A percentile compares a stretch with the other conserved stretches of the same genome.
Evolutionary conservation across 768 basidiomycete species (phyloP).

Genomic region (Psilocybe azurescens): DNA sequence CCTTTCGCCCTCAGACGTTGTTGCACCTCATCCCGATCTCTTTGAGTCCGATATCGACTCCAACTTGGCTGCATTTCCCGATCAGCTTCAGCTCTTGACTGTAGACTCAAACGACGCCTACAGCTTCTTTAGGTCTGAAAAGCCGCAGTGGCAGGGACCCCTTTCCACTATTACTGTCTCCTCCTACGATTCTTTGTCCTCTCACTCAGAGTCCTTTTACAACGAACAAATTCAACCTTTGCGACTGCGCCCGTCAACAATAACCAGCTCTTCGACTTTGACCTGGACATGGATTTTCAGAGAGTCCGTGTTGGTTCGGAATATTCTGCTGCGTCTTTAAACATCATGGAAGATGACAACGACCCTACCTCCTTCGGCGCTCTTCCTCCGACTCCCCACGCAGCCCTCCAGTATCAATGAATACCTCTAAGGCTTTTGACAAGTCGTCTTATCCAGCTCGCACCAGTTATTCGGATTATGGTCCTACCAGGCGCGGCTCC

Average conservation of each 20-base stretch:
- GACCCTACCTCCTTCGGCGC: conserved; percentile 66
- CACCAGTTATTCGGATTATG: conserved; percentile 73
- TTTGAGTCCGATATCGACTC: conserved; percentile 86
- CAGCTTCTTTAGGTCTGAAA: conserved; percentile 65
- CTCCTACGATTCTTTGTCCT: conserved; percentile 73
- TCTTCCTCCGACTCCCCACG: conserved; percentile 63
- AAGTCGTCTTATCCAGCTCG: conserved; percentile 45
- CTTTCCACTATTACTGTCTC: conserved; percentile 82
- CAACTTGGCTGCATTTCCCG: conserved; percentile 70
- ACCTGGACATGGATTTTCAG: conserved; percentile 78
- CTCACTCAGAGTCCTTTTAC: conserved; percentile 73
- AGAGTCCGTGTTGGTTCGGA: conserved; percentile 64
- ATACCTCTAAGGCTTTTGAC: conserved; percentile 35
- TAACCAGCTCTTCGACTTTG: conserved; percentile 60
- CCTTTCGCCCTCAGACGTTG: conserved; percentile 70
- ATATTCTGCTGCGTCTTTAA: conserved; percentile 47
- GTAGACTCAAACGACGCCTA: conserved; percentile 71
- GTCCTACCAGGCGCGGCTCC: conserved; percentile 51
- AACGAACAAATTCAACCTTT: conserved; percentile 59
- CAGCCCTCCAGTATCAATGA: conserved; percentile 47
- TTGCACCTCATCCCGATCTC: conserved; percentile 79
- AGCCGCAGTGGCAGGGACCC: conserved; percentile 63
- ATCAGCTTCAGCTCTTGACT: conserved; percentile 65
- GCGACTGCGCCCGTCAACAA: conserved; percentile 31
- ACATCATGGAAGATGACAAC: conserved; percentile 43